phyloP scores from a whole-genome alignment of 441 rosid species.

The Daphne laureola region DNA sequence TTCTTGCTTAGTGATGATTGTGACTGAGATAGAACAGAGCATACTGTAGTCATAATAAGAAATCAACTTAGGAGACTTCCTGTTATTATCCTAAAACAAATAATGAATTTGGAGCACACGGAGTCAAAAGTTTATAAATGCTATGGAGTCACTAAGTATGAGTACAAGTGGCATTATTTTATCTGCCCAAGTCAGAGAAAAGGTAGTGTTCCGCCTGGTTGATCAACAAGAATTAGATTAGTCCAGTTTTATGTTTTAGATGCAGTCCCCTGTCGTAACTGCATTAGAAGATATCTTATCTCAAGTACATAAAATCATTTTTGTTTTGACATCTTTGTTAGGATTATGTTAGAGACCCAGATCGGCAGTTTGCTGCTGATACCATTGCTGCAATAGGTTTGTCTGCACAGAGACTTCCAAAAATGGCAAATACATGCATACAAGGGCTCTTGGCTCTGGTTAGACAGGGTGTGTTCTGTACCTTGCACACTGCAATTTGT shows the following conservation, averaged over 20 bases:
- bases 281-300: conserved; percentile 10
- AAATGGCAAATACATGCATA: conserved; percentile 59
- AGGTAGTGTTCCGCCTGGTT: neutral
- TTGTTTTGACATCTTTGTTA: conserved; percentile 30
- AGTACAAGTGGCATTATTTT: too few relatives aligned
- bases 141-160: too few relatives aligned
- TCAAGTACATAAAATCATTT: conserved; percentile 20
- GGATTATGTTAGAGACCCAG: conserved; percentile 92
- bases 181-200: neutral
- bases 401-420: conserved; percentile 63
- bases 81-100: too few relatives aligned
- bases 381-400: conserved; percentile 83
- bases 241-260: neutral
- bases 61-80: too few relatives aligned
- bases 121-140: neutral
- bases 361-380: conserved; percentile 84
- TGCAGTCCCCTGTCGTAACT: neutral
- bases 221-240: conserved; percentile 4
- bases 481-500: conserved; percentile 10
- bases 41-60: too few relatives aligned
- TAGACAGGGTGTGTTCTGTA: conserved; percentile 51
- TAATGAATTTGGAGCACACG: neutral
- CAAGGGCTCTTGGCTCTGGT: conserved; percentile 61
- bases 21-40: too few relatives aligned
- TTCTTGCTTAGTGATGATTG: too few relatives aligned